Conservation (phyloP, 768 basidiomycete species). For the Mycena metata region DNA sequence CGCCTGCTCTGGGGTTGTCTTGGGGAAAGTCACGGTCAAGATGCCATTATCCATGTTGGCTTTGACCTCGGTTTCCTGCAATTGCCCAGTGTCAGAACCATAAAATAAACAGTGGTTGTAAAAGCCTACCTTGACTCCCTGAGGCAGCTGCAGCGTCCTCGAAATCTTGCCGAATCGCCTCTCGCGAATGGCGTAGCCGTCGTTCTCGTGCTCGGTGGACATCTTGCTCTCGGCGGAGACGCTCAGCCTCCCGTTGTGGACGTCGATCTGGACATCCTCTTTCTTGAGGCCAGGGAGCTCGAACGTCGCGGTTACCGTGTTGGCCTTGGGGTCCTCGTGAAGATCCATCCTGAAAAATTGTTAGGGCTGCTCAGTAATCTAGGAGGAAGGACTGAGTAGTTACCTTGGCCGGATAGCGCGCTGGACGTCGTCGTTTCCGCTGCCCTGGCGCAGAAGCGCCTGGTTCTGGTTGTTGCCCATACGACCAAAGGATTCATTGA, state of each 20-base stretch:
- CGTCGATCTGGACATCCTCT: constrained; percentile 67
- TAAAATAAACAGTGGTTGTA: constrained; percentile 9
- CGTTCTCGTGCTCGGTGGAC: constrained; percentile 53
- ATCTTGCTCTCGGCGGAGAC: constrained; percentile 64
- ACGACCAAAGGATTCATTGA: constrained; percentile 53
- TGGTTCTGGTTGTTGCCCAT: constrained; percentile 23
- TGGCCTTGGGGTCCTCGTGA: constrained; percentile 62
- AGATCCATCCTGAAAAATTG: constrained; percentile 63
- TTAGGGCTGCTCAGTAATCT: not conserved
- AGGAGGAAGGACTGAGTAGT: not conserved
- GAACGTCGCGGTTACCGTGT: constrained; percentile 68
- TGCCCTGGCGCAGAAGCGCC: constrained; percentile 28
- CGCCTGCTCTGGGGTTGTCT: constrained; percentile 53
- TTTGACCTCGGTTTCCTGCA: constrained; percentile 51
- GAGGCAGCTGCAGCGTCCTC: constrained; percentile 65
- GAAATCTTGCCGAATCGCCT: constrained; percentile 62
- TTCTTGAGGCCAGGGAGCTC: constrained; percentile 72
- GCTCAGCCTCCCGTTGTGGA: constrained; percentile 64
- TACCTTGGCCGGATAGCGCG: constrained; percentile 52
- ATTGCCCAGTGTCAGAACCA: constrained; percentile 17
- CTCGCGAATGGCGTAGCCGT: constrained; percentile 64
- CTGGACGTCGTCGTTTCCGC: constrained; percentile 21
- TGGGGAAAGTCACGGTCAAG: constrained; percentile 67
- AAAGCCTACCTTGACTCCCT: constrained; percentile 63
- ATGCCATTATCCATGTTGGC: constrained; percentile 66